These are phyloP conservation scores for Fusarium decemcellulare DNA, from an alignment of 2,329 filamentous ascomycete genomes.

Conservation along the genomic window DNA sequence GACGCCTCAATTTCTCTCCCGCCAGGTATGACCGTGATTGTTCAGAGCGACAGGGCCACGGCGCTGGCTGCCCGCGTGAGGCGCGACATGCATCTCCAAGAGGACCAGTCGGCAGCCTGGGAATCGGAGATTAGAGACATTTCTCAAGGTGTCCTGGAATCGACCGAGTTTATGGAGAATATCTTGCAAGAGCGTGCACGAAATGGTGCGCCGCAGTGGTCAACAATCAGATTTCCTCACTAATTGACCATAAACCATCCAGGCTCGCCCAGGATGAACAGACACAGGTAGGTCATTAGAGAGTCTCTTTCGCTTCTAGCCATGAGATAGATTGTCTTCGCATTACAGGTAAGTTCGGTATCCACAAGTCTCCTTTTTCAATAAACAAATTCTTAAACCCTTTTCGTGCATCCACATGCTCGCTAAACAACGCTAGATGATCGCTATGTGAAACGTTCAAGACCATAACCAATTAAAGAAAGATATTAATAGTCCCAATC, in stretches of 20 bases:
- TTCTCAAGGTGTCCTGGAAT: no score
- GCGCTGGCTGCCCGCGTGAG: no score
- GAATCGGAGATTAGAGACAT: no score
- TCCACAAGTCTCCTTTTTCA: not conserved
- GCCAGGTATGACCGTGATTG: no score
- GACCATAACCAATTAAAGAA: not conserved
- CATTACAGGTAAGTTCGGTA: not conserved
- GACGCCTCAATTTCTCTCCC: no score
- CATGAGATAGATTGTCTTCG: not conserved
- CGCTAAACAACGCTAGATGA: slow-evolving; percentile 15
- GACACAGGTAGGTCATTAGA: not conserved
- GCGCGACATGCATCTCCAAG: no score
- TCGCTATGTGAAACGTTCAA: slow-evolving; percentile 23
- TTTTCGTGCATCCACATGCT: slow-evolving; percentile 12
- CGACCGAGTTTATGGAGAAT: no score
- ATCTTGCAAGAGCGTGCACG: not conserved
- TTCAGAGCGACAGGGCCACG: no score
- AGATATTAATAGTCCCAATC: slow-evolving; percentile 44
- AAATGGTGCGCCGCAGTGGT: no score
- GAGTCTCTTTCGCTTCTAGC: not conserved
- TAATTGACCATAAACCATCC: not conserved
- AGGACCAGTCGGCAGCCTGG: no score
- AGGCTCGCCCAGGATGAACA: not conserved
- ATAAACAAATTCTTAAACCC: slow-evolving; percentile 23
- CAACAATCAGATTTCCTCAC: no score